Conservation (phyloP, 768 basidiomycete genomes). For the Termitomyces sp. region DNA sequence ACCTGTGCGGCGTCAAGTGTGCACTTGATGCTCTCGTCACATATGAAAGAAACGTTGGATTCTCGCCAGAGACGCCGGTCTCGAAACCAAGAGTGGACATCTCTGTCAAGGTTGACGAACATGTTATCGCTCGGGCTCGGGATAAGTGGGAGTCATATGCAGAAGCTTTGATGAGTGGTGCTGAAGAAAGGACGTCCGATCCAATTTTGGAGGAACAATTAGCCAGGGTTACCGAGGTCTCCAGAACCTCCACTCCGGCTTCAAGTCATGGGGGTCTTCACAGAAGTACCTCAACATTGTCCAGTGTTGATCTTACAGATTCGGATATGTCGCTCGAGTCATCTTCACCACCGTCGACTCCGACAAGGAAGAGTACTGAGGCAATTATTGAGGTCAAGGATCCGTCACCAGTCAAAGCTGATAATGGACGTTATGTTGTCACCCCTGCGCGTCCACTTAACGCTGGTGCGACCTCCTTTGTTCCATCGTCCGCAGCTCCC, state of each 20-base stretch:
- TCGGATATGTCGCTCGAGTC: slow-evolving; percentile 40
- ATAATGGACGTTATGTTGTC: slow-evolving; percentile 15
- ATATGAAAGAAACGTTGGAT: slow-evolving; percentile 41
- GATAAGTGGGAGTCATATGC: slow-evolving; percentile 38
- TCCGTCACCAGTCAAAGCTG: slow-evolving; percentile 22
- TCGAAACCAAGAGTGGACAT: slow-evolving; percentile 9
- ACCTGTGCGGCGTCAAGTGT: slow-evolving; percentile 33
- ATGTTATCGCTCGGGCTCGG: slow-evolving; percentile 26
- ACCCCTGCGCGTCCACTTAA: slow-evolving; percentile 29
- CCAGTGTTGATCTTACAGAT: slow-evolving; percentile 39
- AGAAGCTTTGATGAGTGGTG: slow-evolving; percentile 31
- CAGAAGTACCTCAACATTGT: slow-evolving; percentile 29
- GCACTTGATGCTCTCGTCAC: slow-evolving; percentile 29
- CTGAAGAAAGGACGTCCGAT: background rate
- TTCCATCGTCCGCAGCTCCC: slow-evolving; percentile 25
- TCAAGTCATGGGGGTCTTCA: slow-evolving; percentile 20
- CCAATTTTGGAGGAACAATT: slow-evolving; percentile 13
- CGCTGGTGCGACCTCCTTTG: slow-evolving; percentile 39
- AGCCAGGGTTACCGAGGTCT: slow-evolving; percentile 4
- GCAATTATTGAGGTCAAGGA: slow-evolving; percentile 31
- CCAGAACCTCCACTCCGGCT: slow-evolving; percentile 14
- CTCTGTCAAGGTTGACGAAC: slow-evolving; percentile 25
- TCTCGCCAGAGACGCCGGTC: slow-evolving; percentile 19
- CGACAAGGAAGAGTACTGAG: slow-evolving; percentile 34
- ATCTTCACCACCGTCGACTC: slow-evolving; percentile 45